Evolutionary conservation across 495 filamentous ascomycete species (phyloP).

Genomic region (Aspergillus nanangensis): DNA sequence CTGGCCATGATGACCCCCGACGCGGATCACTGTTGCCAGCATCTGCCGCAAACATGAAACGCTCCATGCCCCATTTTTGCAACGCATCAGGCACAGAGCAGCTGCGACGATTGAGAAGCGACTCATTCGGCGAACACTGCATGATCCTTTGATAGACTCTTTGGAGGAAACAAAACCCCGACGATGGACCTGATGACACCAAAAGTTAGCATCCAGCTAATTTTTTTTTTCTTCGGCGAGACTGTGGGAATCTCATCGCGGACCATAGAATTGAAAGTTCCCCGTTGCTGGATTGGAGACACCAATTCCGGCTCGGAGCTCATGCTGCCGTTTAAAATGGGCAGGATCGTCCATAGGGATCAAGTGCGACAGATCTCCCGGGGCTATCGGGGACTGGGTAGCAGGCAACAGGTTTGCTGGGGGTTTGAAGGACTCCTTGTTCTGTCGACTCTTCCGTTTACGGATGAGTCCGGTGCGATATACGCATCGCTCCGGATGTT

Average conservation of each 20-base stretch:
- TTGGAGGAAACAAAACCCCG: conserved; percentile 7
- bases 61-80: conserved; percentile 8
- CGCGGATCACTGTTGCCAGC: background rate
- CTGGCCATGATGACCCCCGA: background rate
- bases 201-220: background rate
- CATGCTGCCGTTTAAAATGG: conserved; percentile 9
- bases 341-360: conserved; percentile 4
- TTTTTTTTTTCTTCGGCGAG: background rate
- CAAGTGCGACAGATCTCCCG: background rate
- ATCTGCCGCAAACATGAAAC: conserved; percentile 8
- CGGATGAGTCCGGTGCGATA: conserved; percentile 6
- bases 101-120: conserved; percentile 4
- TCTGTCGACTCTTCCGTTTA: conserved; percentile 1
- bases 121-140: background rate
- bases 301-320: conserved; percentile 9
- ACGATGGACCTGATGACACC: conserved; percentile 6
- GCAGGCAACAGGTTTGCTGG: conserved; percentile 3
- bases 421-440: background rate
- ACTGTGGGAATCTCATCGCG: background rate
- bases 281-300: conserved; percentile 9
- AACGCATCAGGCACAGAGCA: conserved; percentile 5
- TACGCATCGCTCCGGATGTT: conserved; percentile 1
- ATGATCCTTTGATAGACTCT: conserved; percentile 10
- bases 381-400: background rate
- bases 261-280: conserved; percentile 11